Percentiles rank a stretch among this genome's conserved stretches.
These are phyloP conservation scores for Elymus sibiricus DNA, from an alignment of 176 grass and related monocot species.

Conservation along the genomic window DNA sequence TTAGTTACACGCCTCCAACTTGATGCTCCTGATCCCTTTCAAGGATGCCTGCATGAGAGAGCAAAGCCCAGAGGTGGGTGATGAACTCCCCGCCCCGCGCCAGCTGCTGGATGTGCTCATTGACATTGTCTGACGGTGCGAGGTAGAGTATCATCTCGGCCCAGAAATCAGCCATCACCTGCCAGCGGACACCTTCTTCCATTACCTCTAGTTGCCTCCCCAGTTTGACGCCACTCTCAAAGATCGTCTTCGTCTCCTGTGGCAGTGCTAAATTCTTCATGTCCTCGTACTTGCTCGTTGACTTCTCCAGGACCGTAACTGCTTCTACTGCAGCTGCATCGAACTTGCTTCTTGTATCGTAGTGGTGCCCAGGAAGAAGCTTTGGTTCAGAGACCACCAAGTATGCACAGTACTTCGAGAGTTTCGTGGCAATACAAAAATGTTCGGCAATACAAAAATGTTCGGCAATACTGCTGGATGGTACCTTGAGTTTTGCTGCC, in stretches of 20 bases:
- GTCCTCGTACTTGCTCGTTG: neutral
- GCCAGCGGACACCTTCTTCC: neutral
- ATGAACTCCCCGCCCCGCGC: neutral
- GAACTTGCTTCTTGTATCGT: neutral
- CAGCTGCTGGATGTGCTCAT: neutral
- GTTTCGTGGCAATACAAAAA: neutral
- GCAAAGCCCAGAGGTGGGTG: neutral
- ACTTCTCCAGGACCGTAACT: rapidly evolving
- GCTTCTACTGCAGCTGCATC: neutral
- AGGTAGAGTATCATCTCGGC: neutral
- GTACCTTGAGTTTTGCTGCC: neutral
- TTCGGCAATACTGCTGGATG: neutral
- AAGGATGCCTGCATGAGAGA: neutral
- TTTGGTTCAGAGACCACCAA: neutral
- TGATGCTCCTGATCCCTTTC: neutral
- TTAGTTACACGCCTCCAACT: neutral
- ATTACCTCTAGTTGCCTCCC: neutral
- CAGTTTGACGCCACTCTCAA: neutral
- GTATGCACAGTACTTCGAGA: neutral
- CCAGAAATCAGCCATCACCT: neutral
- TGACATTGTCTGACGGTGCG: neutral
- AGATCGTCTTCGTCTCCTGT: neutral
- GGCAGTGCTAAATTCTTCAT: neutral
- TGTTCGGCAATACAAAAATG: too few species aligned
- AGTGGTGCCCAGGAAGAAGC: neutral